Evolutionary conservation across 1,284 basidiomycete genomes (phyloP).

Genomic region (Moesziomyces parantarcticus): DNA sequence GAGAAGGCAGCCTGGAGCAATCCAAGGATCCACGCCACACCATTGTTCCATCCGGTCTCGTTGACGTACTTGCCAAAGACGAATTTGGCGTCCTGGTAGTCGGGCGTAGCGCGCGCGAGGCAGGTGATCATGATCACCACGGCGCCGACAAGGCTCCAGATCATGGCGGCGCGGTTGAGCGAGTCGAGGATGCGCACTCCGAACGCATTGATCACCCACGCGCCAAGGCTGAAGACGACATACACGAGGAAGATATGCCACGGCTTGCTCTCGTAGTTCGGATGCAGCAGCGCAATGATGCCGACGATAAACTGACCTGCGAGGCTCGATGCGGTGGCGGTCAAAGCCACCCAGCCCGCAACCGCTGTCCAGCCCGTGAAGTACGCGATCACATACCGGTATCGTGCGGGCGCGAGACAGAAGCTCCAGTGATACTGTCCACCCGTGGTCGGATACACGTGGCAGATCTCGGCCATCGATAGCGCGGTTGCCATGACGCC

Average conservation of each 20-base stretch:
- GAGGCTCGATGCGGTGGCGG: constrained; percentile 60
- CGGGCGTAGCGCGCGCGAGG: constrained; percentile 64
- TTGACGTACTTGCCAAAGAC: constrained; percentile 70
- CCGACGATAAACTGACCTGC: constrained; percentile 67
- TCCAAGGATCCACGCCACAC: constrained; percentile 70
- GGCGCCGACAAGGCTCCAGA: constrained; percentile 68
- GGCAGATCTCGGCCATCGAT: constrained; percentile 67
- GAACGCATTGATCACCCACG: constrained; percentile 58
- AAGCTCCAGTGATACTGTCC: constrained; percentile 69
- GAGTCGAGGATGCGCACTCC: constrained; percentile 46
- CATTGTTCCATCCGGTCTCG: constrained; percentile 70
- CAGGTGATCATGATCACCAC: constrained; percentile 69
- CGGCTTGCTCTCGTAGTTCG: constrained; percentile 57
- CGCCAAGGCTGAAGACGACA: constrained; percentile 48
- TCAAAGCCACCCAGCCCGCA: constrained; percentile 68
- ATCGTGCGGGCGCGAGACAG: constrained; percentile 60
- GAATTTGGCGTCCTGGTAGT: constrained; percentile 68
- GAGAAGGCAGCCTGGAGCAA: constrained; percentile 69
- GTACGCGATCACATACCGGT: constrained; percentile 58
- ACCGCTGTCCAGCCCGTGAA: constrained; percentile 56
- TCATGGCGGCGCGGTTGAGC: constrained; percentile 37
- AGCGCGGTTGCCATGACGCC: constrained; percentile 67
- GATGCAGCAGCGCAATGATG: constrained; percentile 67
- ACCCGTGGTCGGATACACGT: constrained; percentile 60
- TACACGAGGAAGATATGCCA: constrained; percentile 63